Evolutionary conservation across 139 green algal species (phyloP), one percentile per base, ranked within the genome.

Genomic region (Chlorella sorokiniana): DNA sequence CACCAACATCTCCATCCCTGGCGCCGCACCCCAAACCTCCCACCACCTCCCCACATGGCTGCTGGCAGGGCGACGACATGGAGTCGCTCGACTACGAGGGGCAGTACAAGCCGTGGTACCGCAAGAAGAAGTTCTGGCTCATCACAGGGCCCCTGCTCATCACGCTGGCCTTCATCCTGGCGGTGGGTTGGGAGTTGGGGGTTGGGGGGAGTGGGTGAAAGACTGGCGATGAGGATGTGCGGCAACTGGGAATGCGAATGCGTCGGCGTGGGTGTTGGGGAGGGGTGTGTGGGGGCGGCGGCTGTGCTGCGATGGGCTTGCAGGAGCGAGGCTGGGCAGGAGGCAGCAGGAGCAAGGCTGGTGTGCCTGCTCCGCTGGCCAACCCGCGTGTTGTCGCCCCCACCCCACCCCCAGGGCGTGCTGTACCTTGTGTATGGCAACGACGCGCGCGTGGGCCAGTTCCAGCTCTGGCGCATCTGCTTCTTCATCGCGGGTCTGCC

Each of bases 401-500:
- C 9, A 27, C 5, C 62, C 7, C 48, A 4, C 38, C 29, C 31
- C 6, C 72, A 79, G 72, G 69, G 44, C 27, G 62, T 31, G 29
- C 31, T 76, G 23, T 68, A 69, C 72, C n/a, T 79, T 31, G 62
- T 59, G 29, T 38, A 54, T 5, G 27, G 23, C 22, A 33, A 67
- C 33, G 8, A 40, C 29, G n/a, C 68, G 52, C 48, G 18, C 23
- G 31, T 79, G 35, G 61, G 52, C 23, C 25, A 68, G 51, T 79
- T 79, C 27, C 48, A 79, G 83, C 29, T 86, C 42, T 88, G 84
- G 84, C 79, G 84, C 42, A 45, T 86, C 33, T 85, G 62, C 79
- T 88, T 81, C 72, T 84, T 88, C 72, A 65, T 88, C 4, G 84
- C 84, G 25, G 79, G 79, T 8, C 56, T 81, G 74, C 74, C 74